phyloP scores from a whole-genome alignment of 331 rosid species.

The Cucumis variabilis region DNA sequence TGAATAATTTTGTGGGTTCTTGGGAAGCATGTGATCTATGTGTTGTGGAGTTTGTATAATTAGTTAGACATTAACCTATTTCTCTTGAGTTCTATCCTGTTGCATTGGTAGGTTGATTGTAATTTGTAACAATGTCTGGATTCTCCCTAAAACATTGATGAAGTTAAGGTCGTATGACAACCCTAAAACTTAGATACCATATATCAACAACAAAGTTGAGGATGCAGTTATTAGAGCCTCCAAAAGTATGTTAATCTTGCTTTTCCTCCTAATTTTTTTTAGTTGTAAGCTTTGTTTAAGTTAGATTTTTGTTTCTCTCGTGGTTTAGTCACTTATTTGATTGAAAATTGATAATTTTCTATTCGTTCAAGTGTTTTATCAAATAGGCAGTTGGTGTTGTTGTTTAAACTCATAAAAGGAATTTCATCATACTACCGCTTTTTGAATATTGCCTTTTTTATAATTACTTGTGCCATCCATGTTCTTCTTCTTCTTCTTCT shows the following conservation, averaged over 20 bases:
- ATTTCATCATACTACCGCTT: neutral
- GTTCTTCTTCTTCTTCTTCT: neutral
- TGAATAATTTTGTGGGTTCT: neutral
- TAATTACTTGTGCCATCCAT: neutral
- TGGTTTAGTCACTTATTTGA: neutral
- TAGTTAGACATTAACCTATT: neutral
- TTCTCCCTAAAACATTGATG: conserved; percentile 20
- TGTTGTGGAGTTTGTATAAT: neutral
- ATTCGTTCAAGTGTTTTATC: too few relatives aligned
- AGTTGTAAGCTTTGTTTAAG: neutral
- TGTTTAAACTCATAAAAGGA: neutral
- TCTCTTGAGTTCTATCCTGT: conserved; percentile 10
- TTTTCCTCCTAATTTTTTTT: neutral
- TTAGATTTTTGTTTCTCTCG: conserved; percentile 13
- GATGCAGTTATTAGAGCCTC: conserved; percentile 98
- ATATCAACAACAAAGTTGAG: conserved; percentile 78
- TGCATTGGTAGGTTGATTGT: neutral
- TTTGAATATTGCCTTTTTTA: neutral
- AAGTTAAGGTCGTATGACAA: conserved; percentile 27
- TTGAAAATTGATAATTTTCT: neutral
- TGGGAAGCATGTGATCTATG: neutral
- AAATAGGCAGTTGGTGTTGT: neutral
- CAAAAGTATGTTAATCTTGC: conserved; percentile 66
- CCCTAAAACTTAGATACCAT: conserved; percentile 48
- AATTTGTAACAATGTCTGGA: neutral